These are phyloP conservation scores for Ustilago trichophora DNA, from an alignment of 1,284 basidiomycete species.

Conservation along the genomic window DNA sequence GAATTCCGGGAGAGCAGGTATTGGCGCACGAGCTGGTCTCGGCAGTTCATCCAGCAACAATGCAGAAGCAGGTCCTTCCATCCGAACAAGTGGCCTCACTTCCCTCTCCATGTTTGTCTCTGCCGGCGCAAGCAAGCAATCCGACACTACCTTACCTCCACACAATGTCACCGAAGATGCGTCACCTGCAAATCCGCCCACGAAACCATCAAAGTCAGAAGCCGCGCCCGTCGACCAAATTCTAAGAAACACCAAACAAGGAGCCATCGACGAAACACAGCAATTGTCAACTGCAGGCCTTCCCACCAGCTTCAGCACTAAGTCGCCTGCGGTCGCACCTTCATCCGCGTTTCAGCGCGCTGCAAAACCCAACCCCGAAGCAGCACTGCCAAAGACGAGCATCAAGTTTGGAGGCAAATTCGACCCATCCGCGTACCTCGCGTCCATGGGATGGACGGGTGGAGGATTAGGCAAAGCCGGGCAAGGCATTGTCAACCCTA, in stretches of 20 bases:
- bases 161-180: slow-evolving; percentile 4
- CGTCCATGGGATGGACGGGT: slow-evolving; percentile 65
- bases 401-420: slow-evolving; percentile 57
- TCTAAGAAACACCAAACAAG: background rate
- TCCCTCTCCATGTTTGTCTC: slow-evolving; percentile 51
- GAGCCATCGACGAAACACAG: background rate
- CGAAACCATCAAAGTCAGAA: too few relatives aligned
- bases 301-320: slow-evolving; percentile 21
- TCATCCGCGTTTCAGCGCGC: slow-evolving; percentile 35
- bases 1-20: slow-evolving; percentile 12
- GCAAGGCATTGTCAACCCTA: slow-evolving; percentile 62
- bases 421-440: slow-evolving; percentile 60
- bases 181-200: too few relatives aligned
- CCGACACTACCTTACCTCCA: slow-evolving; percentile 12
- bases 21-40: slow-evolving; percentile 32
- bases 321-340: slow-evolving; percentile 10
- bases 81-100: slow-evolving; percentile 31
- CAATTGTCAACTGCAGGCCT: slow-evolving; percentile 21
- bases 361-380: background rate
- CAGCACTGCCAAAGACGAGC: slow-evolving; percentile 6
- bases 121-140: slow-evolving; percentile 12
- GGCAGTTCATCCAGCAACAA: slow-evolving; percentile 7
- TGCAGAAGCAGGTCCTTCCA: slow-evolving; percentile 11
- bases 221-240: too few relatives aligned
- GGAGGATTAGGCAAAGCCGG: slow-evolving; percentile 62